Evolutionary conservation across 2,329 filamentous ascomycete species (phyloP).

Genomic region (Ascochyta viciae-villosae): DNA sequence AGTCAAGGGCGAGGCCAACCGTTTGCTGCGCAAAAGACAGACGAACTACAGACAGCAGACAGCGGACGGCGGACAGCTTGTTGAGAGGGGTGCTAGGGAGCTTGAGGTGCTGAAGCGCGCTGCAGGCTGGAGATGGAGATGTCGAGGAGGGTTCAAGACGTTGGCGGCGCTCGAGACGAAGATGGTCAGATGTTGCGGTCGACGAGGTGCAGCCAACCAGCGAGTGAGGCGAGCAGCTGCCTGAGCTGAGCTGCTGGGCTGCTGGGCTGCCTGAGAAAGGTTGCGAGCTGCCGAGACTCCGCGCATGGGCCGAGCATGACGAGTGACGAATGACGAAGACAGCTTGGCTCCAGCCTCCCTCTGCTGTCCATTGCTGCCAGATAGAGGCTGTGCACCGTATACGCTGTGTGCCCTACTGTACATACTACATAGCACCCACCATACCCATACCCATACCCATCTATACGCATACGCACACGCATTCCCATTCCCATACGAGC

Average conservation of each 20-base stretch:
- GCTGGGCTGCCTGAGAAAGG: neutral
- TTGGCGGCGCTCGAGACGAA: neutral
- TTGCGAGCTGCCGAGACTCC: neutral
- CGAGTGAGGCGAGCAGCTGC: conserved; percentile 26
- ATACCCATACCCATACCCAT: neutral
- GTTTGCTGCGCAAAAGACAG: neutral
- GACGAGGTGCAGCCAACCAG: conserved; percentile 15
- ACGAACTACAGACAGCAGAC: neutral
- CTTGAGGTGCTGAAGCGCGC: neutral
- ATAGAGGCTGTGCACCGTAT: conserved; percentile 1
- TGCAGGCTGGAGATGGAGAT: neutral
- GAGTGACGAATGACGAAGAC: neutral
- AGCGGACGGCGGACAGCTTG: neutral
- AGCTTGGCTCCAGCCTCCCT: conserved; percentile 4
- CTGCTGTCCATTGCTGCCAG: conserved; percentile 2
- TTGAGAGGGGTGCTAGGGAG: neutral
- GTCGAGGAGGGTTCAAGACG: neutral
- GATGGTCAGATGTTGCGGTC: conserved; percentile 3
- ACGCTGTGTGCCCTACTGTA: conserved; percentile 9
- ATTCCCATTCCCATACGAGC: conserved; percentile 8
- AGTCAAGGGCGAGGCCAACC: neutral
- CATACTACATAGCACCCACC: neutral
- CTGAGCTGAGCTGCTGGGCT: neutral
- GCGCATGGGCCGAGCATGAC: conserved; percentile 13
- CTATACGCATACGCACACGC: neutral